Evolutionary conservation across 2,329 filamentous ascomycete genomes (phyloP).

Genomic region (Xylaria sp.): DNA sequence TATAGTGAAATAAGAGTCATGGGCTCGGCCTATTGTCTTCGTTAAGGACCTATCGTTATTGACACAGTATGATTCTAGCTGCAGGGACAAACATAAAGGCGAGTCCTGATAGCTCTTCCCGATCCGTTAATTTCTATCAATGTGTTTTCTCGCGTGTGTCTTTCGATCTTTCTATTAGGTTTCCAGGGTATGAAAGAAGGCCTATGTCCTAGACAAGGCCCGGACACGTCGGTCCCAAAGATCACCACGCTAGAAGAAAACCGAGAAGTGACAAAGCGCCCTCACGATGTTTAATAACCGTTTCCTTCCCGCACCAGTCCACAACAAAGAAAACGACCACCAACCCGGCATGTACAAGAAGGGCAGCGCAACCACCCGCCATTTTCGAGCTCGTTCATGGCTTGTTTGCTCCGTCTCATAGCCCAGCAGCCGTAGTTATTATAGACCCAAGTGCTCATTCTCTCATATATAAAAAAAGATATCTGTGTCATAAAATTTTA

Average conservation of each 20-base stretch:
- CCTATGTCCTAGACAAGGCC: constrained; percentile 39
- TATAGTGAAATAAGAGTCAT: not conserved
- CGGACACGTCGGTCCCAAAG: constrained; percentile 33
- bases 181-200: constrained; percentile 40
- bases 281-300: constrained; percentile 36
- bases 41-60: constrained; percentile 4
- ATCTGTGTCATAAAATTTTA: not conserved
- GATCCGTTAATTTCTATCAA: constrained; percentile 24
- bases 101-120: constrained; percentile 23
- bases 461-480: constrained; percentile 35
- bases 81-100: constrained; percentile 22
- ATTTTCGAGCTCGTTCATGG: constrained; percentile 37
- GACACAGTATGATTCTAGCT: constrained; percentile 20
- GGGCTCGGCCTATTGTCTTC: constrained; percentile 6
- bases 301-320: constrained; percentile 30
- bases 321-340: constrained; percentile 44
- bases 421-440: constrained; percentile 44
- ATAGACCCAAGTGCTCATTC: constrained; percentile 46
- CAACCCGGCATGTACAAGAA: constrained; percentile 47
- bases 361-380: constrained; percentile 37
- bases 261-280: constrained; percentile 34
- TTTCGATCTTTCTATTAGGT: constrained; percentile 31
- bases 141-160: constrained; percentile 19
- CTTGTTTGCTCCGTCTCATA: constrained; percentile 32
- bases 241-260: constrained; percentile 36